These are phyloP conservation scores for Colletotrichum sp. DNA, from an alignment of 2,329 filamentous ascomycete species.

Conservation along the genomic window DNA sequence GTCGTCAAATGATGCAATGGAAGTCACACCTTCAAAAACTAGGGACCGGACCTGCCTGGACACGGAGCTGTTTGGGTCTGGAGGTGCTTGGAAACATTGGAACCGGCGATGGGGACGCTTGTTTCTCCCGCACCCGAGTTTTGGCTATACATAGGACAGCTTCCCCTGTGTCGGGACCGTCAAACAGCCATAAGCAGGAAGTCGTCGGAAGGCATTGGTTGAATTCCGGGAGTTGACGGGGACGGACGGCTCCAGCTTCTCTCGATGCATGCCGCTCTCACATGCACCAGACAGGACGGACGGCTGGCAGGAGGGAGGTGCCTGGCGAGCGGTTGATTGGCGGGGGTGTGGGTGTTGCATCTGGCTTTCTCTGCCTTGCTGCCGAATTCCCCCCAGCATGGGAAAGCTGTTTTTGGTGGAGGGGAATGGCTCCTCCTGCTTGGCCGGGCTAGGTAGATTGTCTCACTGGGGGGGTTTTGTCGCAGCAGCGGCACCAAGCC, in stretches of 20 bases:
- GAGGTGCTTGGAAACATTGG: background rate
- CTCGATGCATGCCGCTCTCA: background rate
- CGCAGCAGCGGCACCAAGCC: background rate
- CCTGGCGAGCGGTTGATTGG: background rate
- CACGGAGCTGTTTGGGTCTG: background rate
- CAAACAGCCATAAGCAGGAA: background rate
- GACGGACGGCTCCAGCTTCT: background rate
- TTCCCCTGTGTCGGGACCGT: slow-evolving; percentile 21
- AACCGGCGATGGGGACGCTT: background rate
- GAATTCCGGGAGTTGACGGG: slow-evolving; percentile 16
- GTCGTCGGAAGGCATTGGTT: background rate
- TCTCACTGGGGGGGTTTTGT: slow-evolving; percentile 1
- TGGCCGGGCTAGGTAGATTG: background rate
- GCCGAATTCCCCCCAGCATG: background rate
- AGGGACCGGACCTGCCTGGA: background rate
- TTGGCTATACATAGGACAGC: slow-evolving; percentile 19
- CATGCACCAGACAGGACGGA: background rate
- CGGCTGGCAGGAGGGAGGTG: background rate
- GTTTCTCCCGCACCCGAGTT: slow-evolving; percentile 17
- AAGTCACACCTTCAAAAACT: background rate
- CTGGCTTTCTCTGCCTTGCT: background rate
- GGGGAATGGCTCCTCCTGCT: background rate
- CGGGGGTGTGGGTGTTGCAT: background rate
- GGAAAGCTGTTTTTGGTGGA: background rate
- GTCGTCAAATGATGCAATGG: background rate